Evolutionary conservation across 805 yeast species (phyloP).

Genomic region (Lipomyces japonicus): DNA sequence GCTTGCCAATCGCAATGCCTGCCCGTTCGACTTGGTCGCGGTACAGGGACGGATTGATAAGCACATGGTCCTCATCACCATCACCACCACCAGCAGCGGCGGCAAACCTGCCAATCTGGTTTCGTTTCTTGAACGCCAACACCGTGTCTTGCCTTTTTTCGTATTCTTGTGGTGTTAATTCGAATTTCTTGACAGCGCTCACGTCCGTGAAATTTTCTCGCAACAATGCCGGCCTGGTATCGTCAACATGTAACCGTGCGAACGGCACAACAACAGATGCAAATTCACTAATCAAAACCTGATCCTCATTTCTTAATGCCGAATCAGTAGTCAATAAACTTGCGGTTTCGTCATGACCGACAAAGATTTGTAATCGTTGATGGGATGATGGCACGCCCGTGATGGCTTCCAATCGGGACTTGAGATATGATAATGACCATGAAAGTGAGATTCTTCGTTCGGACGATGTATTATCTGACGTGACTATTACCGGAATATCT

Average conservation of each 20-base stretch:
- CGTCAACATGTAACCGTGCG: slow-evolving; percentile 39
- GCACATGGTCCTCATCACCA: slow-evolving; percentile 16
- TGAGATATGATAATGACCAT: slow-evolving; percentile 57
- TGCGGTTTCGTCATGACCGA: slow-evolving; percentile 15
- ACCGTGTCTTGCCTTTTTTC: slow-evolving; percentile 59
- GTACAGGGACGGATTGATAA: background rate
- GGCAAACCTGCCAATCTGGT: slow-evolving; percentile 69
- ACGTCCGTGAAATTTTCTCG: slow-evolving; percentile 36
- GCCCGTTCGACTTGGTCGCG: background rate
- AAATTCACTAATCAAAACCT: slow-evolving; percentile 6
- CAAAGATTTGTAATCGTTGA: slow-evolving; percentile 41
- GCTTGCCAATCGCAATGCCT: slow-evolving; percentile 45
- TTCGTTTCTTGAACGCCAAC: slow-evolving; percentile 67
- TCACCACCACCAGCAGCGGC: slow-evolving; percentile 39
- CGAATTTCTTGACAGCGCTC: slow-evolving; percentile 42
- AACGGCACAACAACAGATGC: slow-evolving; percentile 14
- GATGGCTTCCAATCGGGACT: slow-evolving; percentile 56
- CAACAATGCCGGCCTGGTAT: slow-evolving; percentile 35
- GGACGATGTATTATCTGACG: slow-evolving; percentile 64
- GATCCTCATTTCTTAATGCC: slow-evolving; percentile 11
- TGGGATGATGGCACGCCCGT: slow-evolving; percentile 66
- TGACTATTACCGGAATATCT: slow-evolving; percentile 54
- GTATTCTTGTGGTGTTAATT: slow-evolving; percentile 60
- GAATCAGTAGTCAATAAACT: slow-evolving; percentile 4
- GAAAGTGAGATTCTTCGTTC: slow-evolving; percentile 61